Base-by-base conservation (phyloP, 78 protist genomes). In the Pigoraptor vietnamica region DNA sequence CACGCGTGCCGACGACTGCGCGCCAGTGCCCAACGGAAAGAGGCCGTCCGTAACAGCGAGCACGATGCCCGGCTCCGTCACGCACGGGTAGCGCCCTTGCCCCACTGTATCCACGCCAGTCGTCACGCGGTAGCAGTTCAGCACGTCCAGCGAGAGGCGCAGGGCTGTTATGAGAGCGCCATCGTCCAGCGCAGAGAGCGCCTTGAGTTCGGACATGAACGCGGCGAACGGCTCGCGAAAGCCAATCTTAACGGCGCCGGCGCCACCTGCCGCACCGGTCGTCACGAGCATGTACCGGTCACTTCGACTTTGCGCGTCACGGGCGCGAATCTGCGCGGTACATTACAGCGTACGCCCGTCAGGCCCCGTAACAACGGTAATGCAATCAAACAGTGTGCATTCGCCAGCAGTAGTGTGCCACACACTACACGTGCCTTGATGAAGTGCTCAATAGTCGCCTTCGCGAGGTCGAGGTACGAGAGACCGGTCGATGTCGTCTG, bases 391-490 rank as follows among this genome's bases (percentile, higher is more conserved):
- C n/a, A n/a, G n/a, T n/a, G n/a, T n/a, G n/a, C n/a, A n/a, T n/a
- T n/a, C n/a, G n/a, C n/a, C n/a, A n/a, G n/a, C n/a, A n/a, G n/a
- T n/a, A n/a, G n/a, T n/a, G n/a, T n/a, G n/a, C n/a, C n/a, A n/a
- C n/a, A n/a, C n/a, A n/a, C n/a, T n/a, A n/a, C n/a, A n/a, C n/a
- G n/a, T n/a, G 14, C 67, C 67, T 48, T 48, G 2, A 90, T 67
- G 67, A 90, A 90, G 86, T 90, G 83, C 14, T 90, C 92, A 2
- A 90, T 19, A 32, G 89, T 48, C 24, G 35, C 24, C 37, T 81
- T 86, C 10, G 89, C 48, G 9, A 90, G 9, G 32, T 90, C 92
- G 19, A 90, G 67, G 32, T 32, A 29, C 19, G 92, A 81, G 36
- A 90, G 81, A 2, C 92, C 92, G 14, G 21, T 32, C 32, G 24